These are phyloP conservation scores for Geranomyces michiganensis DNA, from an alignment of 192 early-diverging fungal genomes.

Conservation along the genomic window DNA sequence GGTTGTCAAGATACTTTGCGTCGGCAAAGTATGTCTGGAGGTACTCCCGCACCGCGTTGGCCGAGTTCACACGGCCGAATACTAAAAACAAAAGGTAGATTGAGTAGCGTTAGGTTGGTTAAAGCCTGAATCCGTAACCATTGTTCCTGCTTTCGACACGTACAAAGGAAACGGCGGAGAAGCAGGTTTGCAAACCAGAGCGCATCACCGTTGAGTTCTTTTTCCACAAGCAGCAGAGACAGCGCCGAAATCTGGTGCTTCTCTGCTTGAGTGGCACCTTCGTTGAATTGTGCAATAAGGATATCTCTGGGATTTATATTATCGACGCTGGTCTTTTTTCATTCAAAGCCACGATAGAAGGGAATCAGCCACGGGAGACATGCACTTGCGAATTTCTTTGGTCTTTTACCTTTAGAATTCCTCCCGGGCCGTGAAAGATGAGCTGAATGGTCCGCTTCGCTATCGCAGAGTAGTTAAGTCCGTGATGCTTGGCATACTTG, in stretches of 20 bases:
- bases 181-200: constrained; percentile 52
- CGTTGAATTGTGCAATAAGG: constrained; percentile 20
- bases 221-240: constrained; percentile 60
- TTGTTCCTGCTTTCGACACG: background rate
- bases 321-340: constrained; percentile 5
- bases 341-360: too few species aligned
- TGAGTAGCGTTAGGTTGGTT: background rate
- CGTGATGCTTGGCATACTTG: constrained; percentile 28
- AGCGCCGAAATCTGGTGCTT: constrained; percentile 54
- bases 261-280: constrained; percentile 5
- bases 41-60: constrained; percentile 47
- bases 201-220: constrained; percentile 47
- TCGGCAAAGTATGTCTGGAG: constrained; percentile 50
- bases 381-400: too few species aligned
- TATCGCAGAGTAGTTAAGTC: constrained; percentile 48
- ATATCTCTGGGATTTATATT: background rate
- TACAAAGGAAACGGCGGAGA: constrained; percentile 55
- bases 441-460: constrained; percentile 23
- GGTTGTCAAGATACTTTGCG: constrained; percentile 15
- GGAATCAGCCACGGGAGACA: too few species aligned
- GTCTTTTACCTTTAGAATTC: background rate
- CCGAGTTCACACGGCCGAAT: constrained; percentile 52
- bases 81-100: constrained; percentile 16
- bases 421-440: constrained; percentile 4
- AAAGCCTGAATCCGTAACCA: too few species aligned